phyloP scores from a whole-genome alignment of 164 flowering plant genomes.

The Paratinospora sagittata region DNA sequence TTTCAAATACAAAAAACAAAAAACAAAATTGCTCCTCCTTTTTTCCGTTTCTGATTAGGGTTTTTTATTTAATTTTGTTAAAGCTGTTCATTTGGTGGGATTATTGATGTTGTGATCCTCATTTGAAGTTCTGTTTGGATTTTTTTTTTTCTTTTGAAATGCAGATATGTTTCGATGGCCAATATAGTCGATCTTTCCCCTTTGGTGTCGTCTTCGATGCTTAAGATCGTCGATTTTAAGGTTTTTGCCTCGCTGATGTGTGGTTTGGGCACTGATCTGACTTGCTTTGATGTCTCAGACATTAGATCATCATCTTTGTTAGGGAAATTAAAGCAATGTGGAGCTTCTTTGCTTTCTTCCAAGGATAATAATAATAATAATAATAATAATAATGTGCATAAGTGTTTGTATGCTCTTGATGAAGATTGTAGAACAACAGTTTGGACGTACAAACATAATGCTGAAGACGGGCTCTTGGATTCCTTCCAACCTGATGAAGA shows the following conservation, averaged over 20 bases:
- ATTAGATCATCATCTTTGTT: constrained; percentile 21
- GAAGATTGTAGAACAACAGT: constrained; percentile 85
- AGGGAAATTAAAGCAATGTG: constrained; percentile 55
- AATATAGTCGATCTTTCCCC: constrained; percentile 72
- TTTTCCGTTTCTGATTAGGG: too few species aligned
- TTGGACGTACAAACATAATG: constrained; percentile 67
- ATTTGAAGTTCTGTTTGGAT: background rate
- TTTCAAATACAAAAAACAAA: too few species aligned
- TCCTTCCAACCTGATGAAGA: constrained; percentile 83
- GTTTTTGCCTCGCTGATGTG: constrained; percentile 62
- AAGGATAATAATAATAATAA: constrained; percentile 26
- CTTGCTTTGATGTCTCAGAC: constrained; percentile 34
- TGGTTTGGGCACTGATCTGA: constrained; percentile 29
- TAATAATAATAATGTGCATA: constrained; percentile 19
- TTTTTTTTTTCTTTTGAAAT: constrained; percentile 14
- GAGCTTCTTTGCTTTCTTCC: constrained; percentile 65
- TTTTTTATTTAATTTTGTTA: too few species aligned
- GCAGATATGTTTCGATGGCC: constrained; percentile 87
- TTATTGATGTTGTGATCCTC: background rate
- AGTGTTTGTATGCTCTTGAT: constrained; percentile 63
- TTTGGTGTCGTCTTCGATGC: constrained; percentile 35
- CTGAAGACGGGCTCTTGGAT: constrained; percentile 51
- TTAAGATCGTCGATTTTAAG: constrained; percentile 63
- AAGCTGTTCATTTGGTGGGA: too few species aligned
- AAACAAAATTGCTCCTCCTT: too few species aligned